Evolutionary conservation across 371 early-diverging fungal genomes (phyloP), one percentile per base, ranked within the genome.

Genomic region (Mucor piriformis): DNA sequence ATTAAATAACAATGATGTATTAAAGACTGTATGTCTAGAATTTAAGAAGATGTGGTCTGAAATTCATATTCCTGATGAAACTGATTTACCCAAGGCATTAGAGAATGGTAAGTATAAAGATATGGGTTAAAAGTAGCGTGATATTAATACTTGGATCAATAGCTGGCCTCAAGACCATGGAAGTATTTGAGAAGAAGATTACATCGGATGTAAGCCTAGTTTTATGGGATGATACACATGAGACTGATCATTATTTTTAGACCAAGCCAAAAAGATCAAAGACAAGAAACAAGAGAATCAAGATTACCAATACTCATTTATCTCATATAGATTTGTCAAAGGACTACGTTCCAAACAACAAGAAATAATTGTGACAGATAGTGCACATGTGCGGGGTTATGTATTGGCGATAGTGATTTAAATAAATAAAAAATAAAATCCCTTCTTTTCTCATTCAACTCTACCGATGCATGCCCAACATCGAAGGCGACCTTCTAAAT

Each of bases 241-340:
- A 34, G 34, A 32, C 10, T 18, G 6, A 38, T 7, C 27, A 38
- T 12, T 47, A 52, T 8, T 42, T 32, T 16, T 55, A 80, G 73
- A 73, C 78, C 4, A 88, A 85, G 33, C 75, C 81, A 12, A 82
- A 86, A 67, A 78, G 83, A 64, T 79, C 83, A 21, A 87, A 87
- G 66, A 82, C 88, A 38, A 68, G 88, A 47, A 87, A 87, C 72
- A 74, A 93, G 51, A 88, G 86, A 70, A 85, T 90, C 62, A 91
- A 92, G 70, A 89, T 93, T 57, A 92, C 92, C 11, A 94, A 94
- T 61, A 92, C 92, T 34, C 94, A 94, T 68, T 82, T 94, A 79
- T 83, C 87, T 32, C 88, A 85, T 43, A 82, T 92, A 54, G 94
- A 94, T 74, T 73, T 94, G 11, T 89, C 92, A 8, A 84, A 87